Evolutionary conservation across 306 rosid species (phyloP).

Genomic region (Argentina anserina): DNA sequence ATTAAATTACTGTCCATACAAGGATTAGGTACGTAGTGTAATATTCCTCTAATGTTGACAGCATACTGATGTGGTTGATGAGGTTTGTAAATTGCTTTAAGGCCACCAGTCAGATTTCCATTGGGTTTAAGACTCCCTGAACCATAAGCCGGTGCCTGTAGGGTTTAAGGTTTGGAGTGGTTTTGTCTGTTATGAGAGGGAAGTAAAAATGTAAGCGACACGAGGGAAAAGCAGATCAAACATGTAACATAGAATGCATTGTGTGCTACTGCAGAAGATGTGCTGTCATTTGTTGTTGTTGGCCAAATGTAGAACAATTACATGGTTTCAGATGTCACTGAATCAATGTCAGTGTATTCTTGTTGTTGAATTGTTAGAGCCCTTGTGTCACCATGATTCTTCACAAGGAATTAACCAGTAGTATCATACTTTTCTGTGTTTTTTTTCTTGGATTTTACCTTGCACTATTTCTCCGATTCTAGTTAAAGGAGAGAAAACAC

Average conservation of each 20-base stretch:
- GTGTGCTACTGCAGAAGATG: conserved; percentile 7
- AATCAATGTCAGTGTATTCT: not conserved
- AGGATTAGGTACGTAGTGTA: conserved; percentile 68
- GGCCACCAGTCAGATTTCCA: conserved; percentile 5
- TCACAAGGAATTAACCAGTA: not conserved
- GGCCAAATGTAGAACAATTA: not conserved
- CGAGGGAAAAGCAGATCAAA: conserved; percentile 1
- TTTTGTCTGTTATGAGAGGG: not conserved
- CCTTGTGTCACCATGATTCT: not conserved
- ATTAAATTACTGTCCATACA: conserved; percentile 18
- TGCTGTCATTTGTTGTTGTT: conserved; percentile 5
- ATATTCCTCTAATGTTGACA: conserved; percentile 28
- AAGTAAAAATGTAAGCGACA: not conserved
- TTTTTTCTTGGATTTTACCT: not conserved
- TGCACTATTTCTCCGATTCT: not conserved
- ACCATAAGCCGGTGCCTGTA: conserved; percentile 9
- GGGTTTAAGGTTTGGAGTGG: conserved; percentile 6
- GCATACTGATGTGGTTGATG: conserved; percentile 7
- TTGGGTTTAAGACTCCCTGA: conserved; percentile 6
- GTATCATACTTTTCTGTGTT: not conserved
- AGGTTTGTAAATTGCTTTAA: conserved; percentile 1
- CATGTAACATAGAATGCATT: conserved; percentile 3
- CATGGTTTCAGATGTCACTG: not conserved
- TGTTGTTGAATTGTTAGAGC: not conserved
- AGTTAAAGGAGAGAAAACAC: not conserved